phyloP scores from a whole-genome alignment of 768 basidiomycete species.

The Tylopilus rubrobrunneus region DNA sequence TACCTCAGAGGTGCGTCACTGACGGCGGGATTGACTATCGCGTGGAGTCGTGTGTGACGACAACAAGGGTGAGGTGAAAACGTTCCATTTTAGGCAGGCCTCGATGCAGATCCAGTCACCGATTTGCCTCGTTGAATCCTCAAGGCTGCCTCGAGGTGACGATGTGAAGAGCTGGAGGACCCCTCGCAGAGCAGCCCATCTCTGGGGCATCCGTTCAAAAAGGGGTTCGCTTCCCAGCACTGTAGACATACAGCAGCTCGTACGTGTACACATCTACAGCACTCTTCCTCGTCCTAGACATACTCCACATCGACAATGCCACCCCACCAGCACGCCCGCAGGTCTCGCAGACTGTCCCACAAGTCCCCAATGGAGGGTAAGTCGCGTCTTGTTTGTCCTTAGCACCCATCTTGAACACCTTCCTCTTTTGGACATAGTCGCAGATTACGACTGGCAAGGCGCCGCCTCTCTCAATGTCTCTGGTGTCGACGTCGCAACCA shows the following conservation, averaged over 20 bases:
- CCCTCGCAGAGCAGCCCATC: constrained; percentile 14
- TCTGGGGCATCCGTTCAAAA: constrained; percentile 30
- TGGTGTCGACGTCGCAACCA: neutral
- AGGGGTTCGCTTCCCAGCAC: constrained; percentile 14
- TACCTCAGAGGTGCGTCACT: constrained; percentile 8
- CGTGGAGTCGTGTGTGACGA: constrained; percentile 7
- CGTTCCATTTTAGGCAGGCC: constrained; percentile 12
- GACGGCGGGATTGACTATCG: neutral
- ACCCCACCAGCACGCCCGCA: constrained; percentile 33
- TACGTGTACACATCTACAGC: neutral
- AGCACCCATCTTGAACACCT: constrained; percentile 32
- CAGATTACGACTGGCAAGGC: constrained; percentile 28
- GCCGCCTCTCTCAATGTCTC: constrained; percentile 19
- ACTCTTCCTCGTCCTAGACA: neutral
- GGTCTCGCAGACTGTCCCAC: constrained; percentile 43
- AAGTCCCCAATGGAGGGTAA: constrained; percentile 35
- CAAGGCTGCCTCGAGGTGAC: constrained; percentile 40
- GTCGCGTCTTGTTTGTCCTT: constrained; percentile 15
- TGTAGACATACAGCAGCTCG: constrained; percentile 10
- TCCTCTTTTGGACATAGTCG: constrained; percentile 32
- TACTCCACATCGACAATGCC: constrained; percentile 24
- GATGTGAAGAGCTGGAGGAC: constrained; percentile 30
- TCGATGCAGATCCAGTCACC: constrained; percentile 27
- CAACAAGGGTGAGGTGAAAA: constrained; percentile 9
- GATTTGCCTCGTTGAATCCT: constrained; percentile 31